phyloP scores from a whole-genome alignment of 148 eudicot species.

The Camellia japonica region DNA sequence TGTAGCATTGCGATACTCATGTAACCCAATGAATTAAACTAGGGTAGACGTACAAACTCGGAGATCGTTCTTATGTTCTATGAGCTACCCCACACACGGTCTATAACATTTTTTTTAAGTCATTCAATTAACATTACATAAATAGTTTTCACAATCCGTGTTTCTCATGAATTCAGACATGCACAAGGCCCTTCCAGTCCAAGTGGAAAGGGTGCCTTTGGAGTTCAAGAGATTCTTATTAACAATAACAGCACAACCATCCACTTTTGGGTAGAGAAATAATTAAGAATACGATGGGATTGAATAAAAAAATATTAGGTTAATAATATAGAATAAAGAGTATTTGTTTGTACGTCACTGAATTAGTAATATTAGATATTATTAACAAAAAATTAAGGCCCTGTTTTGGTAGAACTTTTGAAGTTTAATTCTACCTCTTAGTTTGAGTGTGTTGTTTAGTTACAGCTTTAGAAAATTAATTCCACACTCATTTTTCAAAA shows the following conservation, averaged over 20 bases:
- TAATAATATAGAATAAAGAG: no score
- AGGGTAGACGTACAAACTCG: not conserved
- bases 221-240: not conserved
- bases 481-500: no score
- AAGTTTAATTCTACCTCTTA: no score
- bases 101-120: not conserved
- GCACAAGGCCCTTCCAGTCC: no score
- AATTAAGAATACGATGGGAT: not conserved
- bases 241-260: not conserved
- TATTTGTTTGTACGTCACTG: no score
- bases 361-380: no score
- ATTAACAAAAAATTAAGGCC: no score
- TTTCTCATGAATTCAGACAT: not conserved
- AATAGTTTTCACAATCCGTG: not conserved
- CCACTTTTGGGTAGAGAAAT: not conserved
- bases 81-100: not conserved
- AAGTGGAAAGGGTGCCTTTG: not conserved
- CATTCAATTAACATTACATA: not conserved
- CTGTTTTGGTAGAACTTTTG: no score
- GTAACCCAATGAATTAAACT: not conserved
- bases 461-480: no score
- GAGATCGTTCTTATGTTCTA: not conserved
- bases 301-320: no score
- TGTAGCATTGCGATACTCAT: not conserved
- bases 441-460: no score